Conservation (phyloP, 768 basidiomycete species). For the Lactifluus volemus region DNA sequence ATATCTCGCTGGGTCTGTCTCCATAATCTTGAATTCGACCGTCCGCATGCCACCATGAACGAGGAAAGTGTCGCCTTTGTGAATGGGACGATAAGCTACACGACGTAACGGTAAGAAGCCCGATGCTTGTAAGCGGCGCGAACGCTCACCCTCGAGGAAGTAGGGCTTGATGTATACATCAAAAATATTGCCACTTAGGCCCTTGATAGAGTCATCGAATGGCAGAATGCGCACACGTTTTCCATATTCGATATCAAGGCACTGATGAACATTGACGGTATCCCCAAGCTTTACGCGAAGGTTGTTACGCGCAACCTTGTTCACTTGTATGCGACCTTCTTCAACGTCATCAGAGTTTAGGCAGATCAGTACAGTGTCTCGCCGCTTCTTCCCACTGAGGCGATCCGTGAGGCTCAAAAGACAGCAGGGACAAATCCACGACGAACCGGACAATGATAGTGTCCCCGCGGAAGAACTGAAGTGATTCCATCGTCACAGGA, state of each 20-base stretch:
- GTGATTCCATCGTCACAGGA: constrained; percentile 91
- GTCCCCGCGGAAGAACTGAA: constrained; percentile 93
- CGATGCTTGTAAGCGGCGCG: not conserved
- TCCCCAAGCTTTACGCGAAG: constrained; percentile 96
- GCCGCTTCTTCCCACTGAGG: constrained; percentile 88
- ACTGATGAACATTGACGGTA: constrained; percentile 91
- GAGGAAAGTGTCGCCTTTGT: constrained; percentile 98
- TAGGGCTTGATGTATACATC: constrained; percentile 99
- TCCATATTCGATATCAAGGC: constrained; percentile 97
- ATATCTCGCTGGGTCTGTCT: constrained; percentile 95
- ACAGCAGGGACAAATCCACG: not conserved
- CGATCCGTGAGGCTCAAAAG: not conserved
- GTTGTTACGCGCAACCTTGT: constrained; percentile 99
- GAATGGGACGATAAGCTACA: constrained; percentile 70
- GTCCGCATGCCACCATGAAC: constrained; percentile 98
- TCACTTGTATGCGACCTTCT: constrained; percentile 96
- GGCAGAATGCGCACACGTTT: constrained; percentile 95
- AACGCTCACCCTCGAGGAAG: constrained; percentile 78
- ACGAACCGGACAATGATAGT: constrained; percentile 86
- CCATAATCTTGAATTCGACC: constrained; percentile 98
- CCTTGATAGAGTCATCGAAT: constrained; percentile 97
- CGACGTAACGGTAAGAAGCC: not conserved
- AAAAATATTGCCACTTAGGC: constrained; percentile 95
- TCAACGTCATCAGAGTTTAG: constrained; percentile 93
- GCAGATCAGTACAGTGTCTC: constrained; percentile 96